These are phyloP conservation scores for Arabis alpina DNA, from an alignment of 345 rosid species.

Conservation along the genomic window DNA sequence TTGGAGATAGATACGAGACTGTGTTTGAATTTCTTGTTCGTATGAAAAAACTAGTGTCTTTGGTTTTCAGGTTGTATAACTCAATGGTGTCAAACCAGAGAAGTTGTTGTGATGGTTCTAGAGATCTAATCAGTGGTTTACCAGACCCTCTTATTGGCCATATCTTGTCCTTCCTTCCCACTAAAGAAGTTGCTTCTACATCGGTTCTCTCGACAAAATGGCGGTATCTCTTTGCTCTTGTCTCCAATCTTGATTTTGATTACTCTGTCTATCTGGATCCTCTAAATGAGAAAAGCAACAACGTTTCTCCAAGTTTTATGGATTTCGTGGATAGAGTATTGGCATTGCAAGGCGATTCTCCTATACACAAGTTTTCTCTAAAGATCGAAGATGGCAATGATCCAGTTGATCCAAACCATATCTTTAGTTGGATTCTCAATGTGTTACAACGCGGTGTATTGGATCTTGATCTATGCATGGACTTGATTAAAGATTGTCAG, in stretches of 20 bases:
- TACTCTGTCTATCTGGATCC: background rate
- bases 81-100: background rate
- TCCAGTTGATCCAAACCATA: background rate
- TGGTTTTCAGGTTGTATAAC: conserved; percentile 4
- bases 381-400: background rate
- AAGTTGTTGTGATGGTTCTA: background rate
- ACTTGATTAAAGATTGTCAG: background rate
- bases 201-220: conserved; percentile 8
- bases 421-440: conserved; percentile 14
- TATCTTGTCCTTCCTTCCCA: conserved; percentile 19
- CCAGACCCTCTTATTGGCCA: background rate
- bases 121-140: background rate
- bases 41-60: background rate
- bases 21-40: background rate
- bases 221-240: conserved; percentile 13
- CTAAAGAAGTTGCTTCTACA: conserved; percentile 1
- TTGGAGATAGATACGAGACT: background rate
- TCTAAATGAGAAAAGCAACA: background rate
- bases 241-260: conserved; percentile 1
- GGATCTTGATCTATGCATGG: background rate
- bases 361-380: conserved; percentile 18
- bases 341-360: conserved; percentile 8
- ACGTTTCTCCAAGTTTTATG: conserved; percentile 10
- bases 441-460: conserved; percentile 14
- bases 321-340: conserved; percentile 24